These are phyloP conservation scores for Whalleya microplaca DNA, from an alignment of 2,329 filamentous ascomycete genomes.

Conservation along the genomic window DNA sequence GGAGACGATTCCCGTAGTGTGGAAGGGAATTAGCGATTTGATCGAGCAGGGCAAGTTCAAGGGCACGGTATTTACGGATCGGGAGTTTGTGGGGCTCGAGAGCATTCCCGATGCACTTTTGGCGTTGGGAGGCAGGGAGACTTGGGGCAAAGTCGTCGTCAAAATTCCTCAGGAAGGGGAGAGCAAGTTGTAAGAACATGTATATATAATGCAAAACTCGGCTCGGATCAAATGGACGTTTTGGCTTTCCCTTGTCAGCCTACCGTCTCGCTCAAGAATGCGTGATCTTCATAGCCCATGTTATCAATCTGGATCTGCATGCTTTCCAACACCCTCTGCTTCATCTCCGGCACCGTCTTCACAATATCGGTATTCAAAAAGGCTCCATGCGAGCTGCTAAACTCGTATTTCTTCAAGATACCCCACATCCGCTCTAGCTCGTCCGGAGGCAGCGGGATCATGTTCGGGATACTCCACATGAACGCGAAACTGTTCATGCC, in stretches of 20 bases:
- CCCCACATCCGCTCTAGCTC: constrained; percentile 72
- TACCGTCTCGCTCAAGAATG: constrained; percentile 39
- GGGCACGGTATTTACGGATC: constrained; percentile 81
- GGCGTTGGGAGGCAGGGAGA: constrained; percentile 77
- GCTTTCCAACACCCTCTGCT: constrained; percentile 70
- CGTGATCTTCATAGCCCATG: constrained; percentile 51
- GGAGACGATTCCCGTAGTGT: constrained; percentile 72
- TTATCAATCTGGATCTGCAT: constrained; percentile 71
- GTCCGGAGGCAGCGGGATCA: constrained; percentile 69
- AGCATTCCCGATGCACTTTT: constrained; percentile 75
- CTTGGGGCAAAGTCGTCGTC: constrained; percentile 96
- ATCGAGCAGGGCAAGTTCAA: constrained; percentile 78
- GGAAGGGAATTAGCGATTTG: constrained; percentile 79
- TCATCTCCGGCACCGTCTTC: constrained; percentile 53
- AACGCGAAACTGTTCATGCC: constrained; percentile 65
- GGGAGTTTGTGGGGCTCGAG: constrained; percentile 81
- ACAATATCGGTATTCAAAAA: constrained; percentile 68
- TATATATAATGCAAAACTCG: not conserved
- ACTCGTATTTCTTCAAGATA: constrained; percentile 64
- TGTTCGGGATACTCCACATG: constrained; percentile 78
- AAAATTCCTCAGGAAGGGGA: constrained; percentile 73
- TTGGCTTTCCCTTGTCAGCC: not conserved
- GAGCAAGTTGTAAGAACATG: constrained; percentile 54
- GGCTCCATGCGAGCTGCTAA: constrained; percentile 68
- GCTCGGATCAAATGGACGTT: not conserved